Evolutionary conservation across 805 yeast species (phyloP).

Genomic region (Priceomyces castillae): DNA sequence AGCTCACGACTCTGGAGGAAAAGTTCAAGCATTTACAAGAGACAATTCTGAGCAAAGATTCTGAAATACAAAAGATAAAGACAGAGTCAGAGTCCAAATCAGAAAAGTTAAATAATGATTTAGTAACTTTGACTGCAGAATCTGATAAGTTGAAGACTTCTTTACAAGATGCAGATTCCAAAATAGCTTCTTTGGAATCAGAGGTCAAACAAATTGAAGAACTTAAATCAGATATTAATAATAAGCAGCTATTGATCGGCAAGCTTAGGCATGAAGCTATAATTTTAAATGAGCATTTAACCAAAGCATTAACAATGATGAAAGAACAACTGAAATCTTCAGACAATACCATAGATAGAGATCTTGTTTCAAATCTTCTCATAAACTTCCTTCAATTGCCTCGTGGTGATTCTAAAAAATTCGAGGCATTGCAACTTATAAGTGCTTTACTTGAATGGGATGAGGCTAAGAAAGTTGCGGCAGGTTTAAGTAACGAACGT

Average conservation of each 20-base stretch:
- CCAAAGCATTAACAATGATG: constrained; percentile 85
- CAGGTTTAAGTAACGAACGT: constrained; percentile 56
- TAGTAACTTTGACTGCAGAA: constrained; percentile 6
- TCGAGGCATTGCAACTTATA: constrained; percentile 83
- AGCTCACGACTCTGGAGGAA: constrained; percentile 13
- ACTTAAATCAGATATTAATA: constrained; percentile 52
- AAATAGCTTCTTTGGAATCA: constrained; percentile 16
- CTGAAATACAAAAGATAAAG: constrained; percentile 4
- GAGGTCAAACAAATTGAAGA: constrained; percentile 40
- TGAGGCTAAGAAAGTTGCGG: constrained; percentile 69
- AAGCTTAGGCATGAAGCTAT: constrained; percentile 94
- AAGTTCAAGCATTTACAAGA: constrained; percentile 10
- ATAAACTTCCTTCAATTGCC: constrained; percentile 84
- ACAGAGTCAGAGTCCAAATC: constrained; percentile 3
- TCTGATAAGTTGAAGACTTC: constrained; percentile 9
- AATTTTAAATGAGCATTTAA: constrained; percentile 86
- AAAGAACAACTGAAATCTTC: constrained; percentile 62
- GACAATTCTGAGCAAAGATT: constrained; percentile 8
- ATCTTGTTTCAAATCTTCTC: constrained; percentile 80
- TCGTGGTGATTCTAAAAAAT: constrained; percentile 90
- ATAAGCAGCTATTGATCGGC: constrained; percentile 76
- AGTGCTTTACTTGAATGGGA: constrained; percentile 87
- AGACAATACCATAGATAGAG: constrained; percentile 80
- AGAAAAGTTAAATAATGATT: constrained; percentile 7
- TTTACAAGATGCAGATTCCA: constrained; percentile 6